Evolutionary conservation across 139 green algal genomes (phyloP).

Genomic region (Chlorella sp.): DNA sequence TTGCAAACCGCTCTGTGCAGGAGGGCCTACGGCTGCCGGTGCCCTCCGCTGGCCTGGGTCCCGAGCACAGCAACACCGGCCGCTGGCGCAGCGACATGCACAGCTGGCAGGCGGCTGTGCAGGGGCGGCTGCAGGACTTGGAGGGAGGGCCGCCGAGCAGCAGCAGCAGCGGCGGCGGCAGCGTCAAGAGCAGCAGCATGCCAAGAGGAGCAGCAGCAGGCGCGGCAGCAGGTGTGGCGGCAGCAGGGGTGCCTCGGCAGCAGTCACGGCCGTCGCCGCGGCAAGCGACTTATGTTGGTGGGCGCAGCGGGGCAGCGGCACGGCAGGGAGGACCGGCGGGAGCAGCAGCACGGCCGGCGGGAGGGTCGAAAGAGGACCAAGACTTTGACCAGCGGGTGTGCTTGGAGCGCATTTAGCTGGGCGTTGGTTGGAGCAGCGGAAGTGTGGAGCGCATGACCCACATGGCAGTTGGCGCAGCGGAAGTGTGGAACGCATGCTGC

Average conservation of each 20-base stretch:
- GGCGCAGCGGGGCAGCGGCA: background rate
- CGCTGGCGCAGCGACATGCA: constrained; percentile 58
- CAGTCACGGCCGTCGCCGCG: constrained; percentile 37
- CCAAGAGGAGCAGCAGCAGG: background rate
- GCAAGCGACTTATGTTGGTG: constrained; percentile 30
- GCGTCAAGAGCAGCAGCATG: background rate
- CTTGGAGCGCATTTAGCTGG: no score
- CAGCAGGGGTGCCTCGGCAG: constrained; percentile 40
- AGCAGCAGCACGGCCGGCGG: background rate
- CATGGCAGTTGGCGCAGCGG: no score
- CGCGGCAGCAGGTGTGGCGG: background rate
- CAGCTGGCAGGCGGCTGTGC: constrained; percentile 42
- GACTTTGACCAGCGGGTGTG: constrained; percentile 44
- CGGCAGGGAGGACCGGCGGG: background rate
- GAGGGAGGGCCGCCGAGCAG: background rate
- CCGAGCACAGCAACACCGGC: constrained; percentile 50
- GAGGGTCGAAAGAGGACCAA: constrained; percentile 15
- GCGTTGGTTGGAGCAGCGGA: no score
- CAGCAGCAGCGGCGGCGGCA: background rate
- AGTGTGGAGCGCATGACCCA: no score
- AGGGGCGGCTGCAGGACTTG: constrained; percentile 51
- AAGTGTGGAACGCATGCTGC: no score
- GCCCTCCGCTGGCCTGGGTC: constrained; percentile 53
- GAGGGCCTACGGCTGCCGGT: constrained; percentile 63
- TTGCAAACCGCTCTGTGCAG: no score